phyloP scores from a whole-genome alignment of 2,329 filamentous ascomycete species.

The Cladophialophora yegresii region DNA sequence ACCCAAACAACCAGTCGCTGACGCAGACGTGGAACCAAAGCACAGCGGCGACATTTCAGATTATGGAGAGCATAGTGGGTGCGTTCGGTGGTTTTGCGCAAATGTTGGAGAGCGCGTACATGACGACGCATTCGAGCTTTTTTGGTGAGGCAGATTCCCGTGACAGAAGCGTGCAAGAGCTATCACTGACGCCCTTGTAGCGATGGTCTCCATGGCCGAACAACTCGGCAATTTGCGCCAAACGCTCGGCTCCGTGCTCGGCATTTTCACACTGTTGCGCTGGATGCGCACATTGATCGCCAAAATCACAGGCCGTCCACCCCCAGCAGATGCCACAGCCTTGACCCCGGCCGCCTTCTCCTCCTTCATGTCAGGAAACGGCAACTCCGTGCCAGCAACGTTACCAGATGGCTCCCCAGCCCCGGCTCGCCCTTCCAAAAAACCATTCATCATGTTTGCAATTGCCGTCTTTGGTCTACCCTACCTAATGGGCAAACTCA shows the following conservation, averaged over 20 bases:
- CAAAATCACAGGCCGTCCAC: slow-evolving; percentile 87
- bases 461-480: slow-evolving; percentile 92
- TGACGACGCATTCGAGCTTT: slow-evolving; percentile 98
- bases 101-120: slow-evolving; percentile 99
- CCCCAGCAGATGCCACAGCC: slow-evolving; percentile 80
- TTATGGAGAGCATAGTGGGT: slow-evolving; percentile 94
- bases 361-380: slow-evolving; percentile 72
- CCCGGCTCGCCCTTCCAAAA: slow-evolving; percentile 77
- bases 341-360: slow-evolving; percentile 91
- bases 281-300: slow-evolving; percentile 92
- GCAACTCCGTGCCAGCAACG: slow-evolving; percentile 42
- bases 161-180: slow-evolving; percentile 19
- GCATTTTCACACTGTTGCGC: slow-evolving; percentile 92
- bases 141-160: slow-evolving; percentile 67
- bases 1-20: slow-evolving; percentile 70
- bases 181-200: slow-evolving; percentile 50
- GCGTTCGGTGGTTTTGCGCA: slow-evolving; percentile 97
- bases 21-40: slow-evolving; percentile 94
- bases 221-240: slow-evolving; percentile 93
- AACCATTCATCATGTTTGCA: slow-evolving; percentile 94
- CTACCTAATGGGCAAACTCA: slow-evolving; percentile 96
- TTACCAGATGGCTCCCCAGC: slow-evolving; percentile 67
- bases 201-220: slow-evolving; percentile 97
- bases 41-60: slow-evolving; percentile 95
- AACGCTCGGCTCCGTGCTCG: slow-evolving; percentile 87